phyloP scores from a whole-genome alignment of 257 asterid species.

The Gentiana macrophylla region DNA sequence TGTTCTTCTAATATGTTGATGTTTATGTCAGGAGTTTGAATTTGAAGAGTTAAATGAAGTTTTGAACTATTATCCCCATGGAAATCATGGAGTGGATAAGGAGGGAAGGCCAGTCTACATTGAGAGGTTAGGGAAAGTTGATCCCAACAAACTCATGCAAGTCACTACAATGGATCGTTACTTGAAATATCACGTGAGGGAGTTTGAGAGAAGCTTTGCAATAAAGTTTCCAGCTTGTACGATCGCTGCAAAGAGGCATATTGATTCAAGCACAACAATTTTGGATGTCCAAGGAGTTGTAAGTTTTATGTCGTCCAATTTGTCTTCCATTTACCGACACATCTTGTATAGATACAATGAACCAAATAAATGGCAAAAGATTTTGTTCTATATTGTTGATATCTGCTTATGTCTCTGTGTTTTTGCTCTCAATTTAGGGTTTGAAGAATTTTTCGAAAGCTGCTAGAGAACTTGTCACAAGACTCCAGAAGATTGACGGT shows the following conservation, averaged over 20 bases:
- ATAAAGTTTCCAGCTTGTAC: conserved; percentile 93
- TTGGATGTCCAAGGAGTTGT: conserved; percentile 99
- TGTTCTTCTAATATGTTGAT: neutral
- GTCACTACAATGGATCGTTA: conserved; percentile 88
- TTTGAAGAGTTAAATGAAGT: conserved; percentile 73
- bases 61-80: conserved; percentile 83
- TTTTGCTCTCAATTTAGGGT: conserved; percentile 37
- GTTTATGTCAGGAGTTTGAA: conserved; percentile 64
- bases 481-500: conserved; percentile 90
- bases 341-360: neutral
- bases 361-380: neutral
- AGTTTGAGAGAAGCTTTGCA: conserved; percentile 70
- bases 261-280: conserved; percentile 90
- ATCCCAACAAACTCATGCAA: conserved; percentile 82
- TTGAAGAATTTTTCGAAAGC: conserved; percentile 74
- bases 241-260: conserved; percentile 88
- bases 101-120: conserved; percentile 91
- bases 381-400: neutral
- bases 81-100: conserved; percentile 93
- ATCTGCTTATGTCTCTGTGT: neutral
- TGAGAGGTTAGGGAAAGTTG: conserved; percentile 86
- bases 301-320: conserved; percentile 19
- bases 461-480: conserved; percentile 78
- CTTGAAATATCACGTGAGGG: conserved; percentile 75
- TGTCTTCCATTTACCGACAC: neutral